Percentiles rank a stretch among this genome's conserved stretches.
Evolutionary conservation across 768 basidiomycete genomes (phyloP).

Genomic region (Mycena indigotica): DNA sequence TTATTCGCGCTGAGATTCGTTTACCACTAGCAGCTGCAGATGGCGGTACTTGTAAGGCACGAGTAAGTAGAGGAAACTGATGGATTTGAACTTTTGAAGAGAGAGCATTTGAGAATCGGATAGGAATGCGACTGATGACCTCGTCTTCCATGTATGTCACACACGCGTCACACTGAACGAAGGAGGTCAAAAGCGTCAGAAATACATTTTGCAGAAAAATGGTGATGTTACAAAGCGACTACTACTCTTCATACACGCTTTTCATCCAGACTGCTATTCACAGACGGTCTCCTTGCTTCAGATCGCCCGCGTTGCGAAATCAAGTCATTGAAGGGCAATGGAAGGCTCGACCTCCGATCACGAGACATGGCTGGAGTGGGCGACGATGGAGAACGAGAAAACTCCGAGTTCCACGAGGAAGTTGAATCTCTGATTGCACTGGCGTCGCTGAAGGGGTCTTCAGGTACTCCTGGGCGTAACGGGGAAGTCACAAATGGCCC

Average conservation of each 20-base stretch:
- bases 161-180: neutral
- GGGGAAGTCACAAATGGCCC: constrained; percentile 6
- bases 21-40: constrained; percentile 74
- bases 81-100: constrained; percentile 71
- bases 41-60: constrained; percentile 76
- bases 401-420: constrained; percentile 14
- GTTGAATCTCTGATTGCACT: constrained; percentile 14
- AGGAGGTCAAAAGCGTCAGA: too few species aligned
- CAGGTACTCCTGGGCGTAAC: neutral
- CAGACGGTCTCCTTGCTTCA: neutral
- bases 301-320: neutral
- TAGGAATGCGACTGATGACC: constrained; percentile 67
- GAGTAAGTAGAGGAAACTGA: constrained; percentile 76
- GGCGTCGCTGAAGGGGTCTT: constrained; percentile 22
- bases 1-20: constrained; percentile 72
- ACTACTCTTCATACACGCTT: neutral
- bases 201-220: neutral
- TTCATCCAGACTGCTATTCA: neutral
- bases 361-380: constrained; percentile 13
- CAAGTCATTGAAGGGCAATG: constrained; percentile 15
- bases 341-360: constrained; percentile 14
- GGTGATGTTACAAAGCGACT: neutral
- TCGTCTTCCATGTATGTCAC: constrained; percentile 53
- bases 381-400: constrained; percentile 13
- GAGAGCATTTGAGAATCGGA: constrained; percentile 68